Evolutionary conservation across 169 alveolate species (phyloP).

Genomic region (Theileria annulata): DNA sequence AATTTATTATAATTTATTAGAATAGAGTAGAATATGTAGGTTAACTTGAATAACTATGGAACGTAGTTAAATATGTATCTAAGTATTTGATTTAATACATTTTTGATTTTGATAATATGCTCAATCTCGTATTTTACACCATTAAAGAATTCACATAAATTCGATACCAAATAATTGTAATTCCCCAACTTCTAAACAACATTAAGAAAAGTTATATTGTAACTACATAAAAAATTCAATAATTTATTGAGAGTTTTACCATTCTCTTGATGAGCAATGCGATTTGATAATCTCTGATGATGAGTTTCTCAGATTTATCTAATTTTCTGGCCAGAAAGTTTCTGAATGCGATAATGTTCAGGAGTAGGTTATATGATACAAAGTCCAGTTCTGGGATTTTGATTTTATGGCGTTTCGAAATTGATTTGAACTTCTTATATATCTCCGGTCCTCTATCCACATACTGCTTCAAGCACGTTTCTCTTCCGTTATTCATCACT

Average conservation of each 20-base stretch:
- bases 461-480: slow-evolving; percentile 56
- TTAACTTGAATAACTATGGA: too few relatives aligned
- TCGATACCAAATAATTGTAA: not conserved
- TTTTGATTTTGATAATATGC: slow-evolving; percentile 30
- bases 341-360: slow-evolving; percentile 51
- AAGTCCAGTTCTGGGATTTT: slow-evolving; percentile 4
- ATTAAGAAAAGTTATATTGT: too few relatives aligned
- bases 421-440: not conserved
- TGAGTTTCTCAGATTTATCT: slow-evolving; percentile 43
- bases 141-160: not conserved
- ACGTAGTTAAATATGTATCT: not conserved
- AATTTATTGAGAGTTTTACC: not conserved
- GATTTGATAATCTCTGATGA: slow-evolving; percentile 42
- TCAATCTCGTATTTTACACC: slow-evolving; percentile 19
- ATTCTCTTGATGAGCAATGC: slow-evolving; percentile 9
- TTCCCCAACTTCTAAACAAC: not conserved
- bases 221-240: not conserved
- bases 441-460: slow-evolving; percentile 27
- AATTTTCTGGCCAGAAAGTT: slow-evolving; percentile 53
- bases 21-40: not conserved
- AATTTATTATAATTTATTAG: not conserved
- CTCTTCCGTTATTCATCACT: slow-evolving; percentile 40
- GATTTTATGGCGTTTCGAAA: slow-evolving; percentile 11
- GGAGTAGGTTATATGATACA: slow-evolving; percentile 44
- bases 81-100: slow-evolving; percentile 5